phyloP scores from a whole-genome alignment of 2,329 filamentous ascomycete species.

The Cladorrhinum sp. region DNA sequence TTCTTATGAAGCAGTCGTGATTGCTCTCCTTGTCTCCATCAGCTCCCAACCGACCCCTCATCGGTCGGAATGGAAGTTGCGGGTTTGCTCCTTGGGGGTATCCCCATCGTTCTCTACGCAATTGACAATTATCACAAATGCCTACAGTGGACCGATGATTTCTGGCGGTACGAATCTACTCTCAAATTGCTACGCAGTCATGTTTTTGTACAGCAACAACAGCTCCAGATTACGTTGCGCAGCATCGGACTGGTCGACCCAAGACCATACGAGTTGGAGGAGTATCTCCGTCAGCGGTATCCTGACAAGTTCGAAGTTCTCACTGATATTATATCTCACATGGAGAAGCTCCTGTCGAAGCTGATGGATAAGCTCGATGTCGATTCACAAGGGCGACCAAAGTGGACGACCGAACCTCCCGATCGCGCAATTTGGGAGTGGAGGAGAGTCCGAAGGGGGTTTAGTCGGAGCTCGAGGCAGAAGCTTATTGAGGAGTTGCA shows the following conservation, averaged over 20 bases:
- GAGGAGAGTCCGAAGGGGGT: not conserved
- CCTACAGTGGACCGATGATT: not conserved
- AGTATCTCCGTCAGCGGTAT: not conserved
- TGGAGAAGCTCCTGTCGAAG: not conserved
- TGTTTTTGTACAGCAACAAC: not conserved
- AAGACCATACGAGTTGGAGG: not conserved
- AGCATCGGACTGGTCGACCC: not conserved
- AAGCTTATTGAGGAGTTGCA: not conserved
- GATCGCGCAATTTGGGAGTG: not conserved
- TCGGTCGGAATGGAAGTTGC: constrained; percentile 1
- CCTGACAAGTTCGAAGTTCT: not conserved
- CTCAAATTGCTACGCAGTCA: not conserved
- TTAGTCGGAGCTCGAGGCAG: not conserved
- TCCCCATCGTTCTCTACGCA: constrained; percentile 1
- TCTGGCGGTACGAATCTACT: not conserved
- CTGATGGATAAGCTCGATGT: not conserved
- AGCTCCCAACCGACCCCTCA: no score
- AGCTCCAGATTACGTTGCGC: not conserved
- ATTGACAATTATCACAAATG: constrained; percentile 10
- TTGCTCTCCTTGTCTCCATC: no score
- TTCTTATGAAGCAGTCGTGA: no score
- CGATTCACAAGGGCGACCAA: not conserved
- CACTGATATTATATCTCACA: not conserved
- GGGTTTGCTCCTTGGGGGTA: constrained; percentile 6
- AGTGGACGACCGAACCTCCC: not conserved